Evolutionary conservation across 768 basidiomycete genomes (phyloP), one percentile per base, ranked within the genome.

Genomic region (Lenzites betulinus): DNA sequence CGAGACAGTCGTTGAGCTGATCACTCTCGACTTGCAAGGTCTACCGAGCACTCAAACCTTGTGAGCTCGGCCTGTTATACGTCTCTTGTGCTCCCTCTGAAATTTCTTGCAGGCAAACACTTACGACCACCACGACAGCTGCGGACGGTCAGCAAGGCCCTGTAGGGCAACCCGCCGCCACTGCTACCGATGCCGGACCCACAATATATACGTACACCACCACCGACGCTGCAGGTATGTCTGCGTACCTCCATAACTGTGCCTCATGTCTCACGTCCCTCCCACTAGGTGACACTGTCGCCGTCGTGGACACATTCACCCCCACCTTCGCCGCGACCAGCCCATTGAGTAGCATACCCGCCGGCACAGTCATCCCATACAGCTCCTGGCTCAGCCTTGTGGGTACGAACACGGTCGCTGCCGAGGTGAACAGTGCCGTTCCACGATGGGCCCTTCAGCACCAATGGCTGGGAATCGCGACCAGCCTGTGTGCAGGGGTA

Each of bases 1-100:
- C 7, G 67, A 75, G 35, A 78, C 85, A 0, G 74, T 90, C 46
- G 77, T 87, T 28, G 77, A 83, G 56, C 72, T 81, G 46, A 54
- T 82, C 59, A 78, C 81, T 18, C 63, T 72, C 33, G 78, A 83
- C 63, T 12, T 49, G 12, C 63, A 73, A 13, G 83, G 80, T 26
- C 15, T 74, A 13, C 70, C 76, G 7, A 67, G 73, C 1, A 87
- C 86, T 8, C 60, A 68, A 23, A 70, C 74, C 7, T 35, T 86
- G 84, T 86, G 56, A 23, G 79, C 67, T 25, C 28, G 33, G 26
- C 8, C 23, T 23, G 35, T 13, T 16, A 7, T 20, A 46, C 20
- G 68, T 66, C 48, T 15, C 22, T 18, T 39, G 67, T 57, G 20
- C 64, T 35, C 11, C 42, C 22, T 20, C 57, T 48, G 16, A 39